Percentiles rank a stretch among this genome's conserved stretches.
phyloP scores from a whole-genome alignment of 345 rosid genomes.

The Brassica incana region DNA sequence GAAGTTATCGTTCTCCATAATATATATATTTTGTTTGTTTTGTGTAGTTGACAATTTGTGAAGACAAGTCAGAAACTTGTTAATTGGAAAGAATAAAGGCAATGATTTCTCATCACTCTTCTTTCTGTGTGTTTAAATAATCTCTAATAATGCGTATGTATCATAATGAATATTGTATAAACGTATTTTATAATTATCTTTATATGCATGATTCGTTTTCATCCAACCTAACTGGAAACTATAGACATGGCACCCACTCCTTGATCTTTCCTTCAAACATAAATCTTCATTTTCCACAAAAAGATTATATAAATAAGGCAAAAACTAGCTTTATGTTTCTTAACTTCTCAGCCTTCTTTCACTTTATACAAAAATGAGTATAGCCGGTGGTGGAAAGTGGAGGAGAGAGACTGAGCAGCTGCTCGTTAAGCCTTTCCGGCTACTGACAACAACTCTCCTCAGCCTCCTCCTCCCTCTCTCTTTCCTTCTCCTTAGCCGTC shows the following conservation, averaged over 20 bases:
- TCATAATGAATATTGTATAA: background rate
- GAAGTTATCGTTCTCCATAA: background rate
- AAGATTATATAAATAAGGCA: constrained; percentile 12
- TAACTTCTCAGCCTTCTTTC: background rate
- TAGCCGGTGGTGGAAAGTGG: constrained; percentile 24
- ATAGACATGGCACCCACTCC: constrained; percentile 67
- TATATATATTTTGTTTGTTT: background rate
- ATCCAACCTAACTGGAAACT: constrained; percentile 43
- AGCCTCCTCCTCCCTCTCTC: constrained; percentile 72
- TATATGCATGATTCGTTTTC: constrained; percentile 33
- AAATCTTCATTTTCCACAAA: background rate
- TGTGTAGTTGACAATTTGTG: constrained; percentile 29
- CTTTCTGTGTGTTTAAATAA: background rate
- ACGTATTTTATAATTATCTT: background rate
- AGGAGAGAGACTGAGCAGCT: constrained; percentile 28
- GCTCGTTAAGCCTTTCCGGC: constrained; percentile 44
- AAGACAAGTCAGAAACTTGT: constrained; percentile 24
- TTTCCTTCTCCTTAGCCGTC: constrained; percentile 63
- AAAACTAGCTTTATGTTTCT: constrained; percentile 19
- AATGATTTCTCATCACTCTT: constrained; percentile 33
- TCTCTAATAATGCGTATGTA: constrained; percentile 24
- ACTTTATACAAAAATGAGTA: background rate
- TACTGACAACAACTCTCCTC: constrained; percentile 55
- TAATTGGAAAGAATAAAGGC: constrained; percentile 29
- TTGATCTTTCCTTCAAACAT: constrained; percentile 38